Evolutionary conservation across 495 filamentous ascomycete genomes (phyloP).

Genomic region (Penicillium verhagenii): DNA sequence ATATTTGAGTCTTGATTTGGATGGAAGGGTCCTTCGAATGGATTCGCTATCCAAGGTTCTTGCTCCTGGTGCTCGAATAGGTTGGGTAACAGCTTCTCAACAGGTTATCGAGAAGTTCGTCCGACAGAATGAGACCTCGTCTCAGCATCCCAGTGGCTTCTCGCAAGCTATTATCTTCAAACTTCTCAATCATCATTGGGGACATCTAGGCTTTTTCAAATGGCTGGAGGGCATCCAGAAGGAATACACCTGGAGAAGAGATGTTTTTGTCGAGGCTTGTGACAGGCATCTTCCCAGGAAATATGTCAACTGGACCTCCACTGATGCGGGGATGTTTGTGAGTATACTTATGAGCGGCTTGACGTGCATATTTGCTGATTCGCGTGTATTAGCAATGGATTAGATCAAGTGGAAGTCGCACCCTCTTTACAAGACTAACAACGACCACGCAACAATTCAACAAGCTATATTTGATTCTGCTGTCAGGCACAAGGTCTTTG

Average conservation of each 20-base stretch:
- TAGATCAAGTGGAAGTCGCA: slow-evolving; percentile 1
- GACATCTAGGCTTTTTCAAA: slow-evolving; percentile 19
- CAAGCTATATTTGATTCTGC: slow-evolving; percentile 1
- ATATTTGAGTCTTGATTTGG: slow-evolving; percentile 43
- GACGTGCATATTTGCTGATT: not conserved
- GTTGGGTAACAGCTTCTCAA: slow-evolving; percentile 28
- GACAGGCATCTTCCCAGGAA: slow-evolving; percentile 13
- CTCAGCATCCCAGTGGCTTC: slow-evolving; percentile 22
- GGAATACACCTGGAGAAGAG: slow-evolving; percentile 17
- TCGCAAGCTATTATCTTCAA: slow-evolving; percentile 29
- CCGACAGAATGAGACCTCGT: slow-evolving; percentile 16
- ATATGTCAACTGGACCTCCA: slow-evolving; percentile 11
- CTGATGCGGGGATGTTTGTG: slow-evolving; percentile 8
- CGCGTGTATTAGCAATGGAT: slow-evolving; percentile 3
- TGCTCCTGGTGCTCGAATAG: slow-evolving; percentile 27
- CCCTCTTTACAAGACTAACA: not conserved
- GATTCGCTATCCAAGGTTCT: slow-evolving; percentile 34
- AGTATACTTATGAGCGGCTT: not conserved
- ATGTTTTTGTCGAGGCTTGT: slow-evolving; percentile 22
- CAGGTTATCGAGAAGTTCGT: slow-evolving; percentile 26
- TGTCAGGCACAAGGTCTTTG: not conserved
- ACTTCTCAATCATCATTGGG: slow-evolving; percentile 27
- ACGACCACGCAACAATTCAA: not conserved
- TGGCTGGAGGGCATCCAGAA: slow-evolving; percentile 23
- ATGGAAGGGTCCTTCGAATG: slow-evolving; percentile 58